Conservation (phyloP, 1,284 basidiomycete genomes). For the Ustilago sp. region DNA sequence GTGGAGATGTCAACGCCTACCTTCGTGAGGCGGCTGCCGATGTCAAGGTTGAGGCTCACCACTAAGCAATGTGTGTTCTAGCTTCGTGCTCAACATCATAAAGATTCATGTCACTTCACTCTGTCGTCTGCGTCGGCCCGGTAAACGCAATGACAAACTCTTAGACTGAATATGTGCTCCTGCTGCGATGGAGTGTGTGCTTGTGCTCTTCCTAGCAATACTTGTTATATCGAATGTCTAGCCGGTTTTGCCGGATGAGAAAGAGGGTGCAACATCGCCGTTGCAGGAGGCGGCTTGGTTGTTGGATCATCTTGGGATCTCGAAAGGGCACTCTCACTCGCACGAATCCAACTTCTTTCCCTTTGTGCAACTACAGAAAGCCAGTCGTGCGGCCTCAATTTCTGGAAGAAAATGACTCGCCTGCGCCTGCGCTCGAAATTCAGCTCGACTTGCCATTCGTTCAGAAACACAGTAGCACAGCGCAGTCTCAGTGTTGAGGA, state of each 20-base stretch:
- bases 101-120: slow-evolving; percentile 11
- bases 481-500: slow-evolving; percentile 8
- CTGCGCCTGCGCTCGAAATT: not conserved
- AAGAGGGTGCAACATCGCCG: not conserved
- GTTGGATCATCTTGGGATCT: not conserved
- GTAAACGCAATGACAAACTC: slow-evolving; percentile 19
- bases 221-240: not conserved
- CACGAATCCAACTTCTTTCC: slow-evolving; percentile 1
- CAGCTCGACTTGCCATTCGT: slow-evolving; percentile 5
- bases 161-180: slow-evolving; percentile 10
- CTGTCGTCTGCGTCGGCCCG: slow-evolving; percentile 13
- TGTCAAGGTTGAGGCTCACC: slow-evolving; percentile 67
- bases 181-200: not conserved
- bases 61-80: slow-evolving; percentile 40
- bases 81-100: not conserved
- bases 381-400: slow-evolving; percentile 10
- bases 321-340: not conserved
- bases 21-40: slow-evolving; percentile 66
- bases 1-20: slow-evolving; percentile 69
- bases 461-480: slow-evolving; percentile 4
- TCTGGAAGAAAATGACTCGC: slow-evolving; percentile 38
- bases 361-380: slow-evolving; percentile 3
- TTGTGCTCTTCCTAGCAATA: not conserved
- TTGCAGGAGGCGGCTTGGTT: not conserved
- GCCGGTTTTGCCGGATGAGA: not conserved